These are phyloP conservation scores for Artemisia tridentata DNA, from an alignment of 129 eudicot species.

Conservation along the genomic window DNA sequence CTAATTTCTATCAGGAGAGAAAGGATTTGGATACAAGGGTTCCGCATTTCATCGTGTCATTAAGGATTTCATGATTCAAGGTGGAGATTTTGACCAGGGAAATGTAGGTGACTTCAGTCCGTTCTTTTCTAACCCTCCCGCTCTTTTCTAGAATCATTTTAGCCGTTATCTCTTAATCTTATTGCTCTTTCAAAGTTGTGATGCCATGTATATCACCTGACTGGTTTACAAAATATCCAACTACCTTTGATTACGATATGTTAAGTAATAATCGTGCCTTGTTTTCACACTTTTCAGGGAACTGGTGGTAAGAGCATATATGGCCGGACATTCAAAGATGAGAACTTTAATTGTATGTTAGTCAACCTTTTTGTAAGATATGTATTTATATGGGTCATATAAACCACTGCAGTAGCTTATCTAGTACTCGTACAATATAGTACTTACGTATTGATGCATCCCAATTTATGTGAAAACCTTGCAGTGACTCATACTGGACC, in stretches of 20 bases:
- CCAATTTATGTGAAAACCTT: constrained; percentile 20
- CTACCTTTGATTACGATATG: too few relatives aligned
- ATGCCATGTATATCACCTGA: not conserved
- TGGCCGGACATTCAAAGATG: constrained; percentile 89
- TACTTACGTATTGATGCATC: too few relatives aligned
- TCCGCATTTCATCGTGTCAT: constrained; percentile 93
- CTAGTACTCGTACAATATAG: too few relatives aligned
- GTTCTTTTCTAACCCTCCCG: too few relatives aligned
- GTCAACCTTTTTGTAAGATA: not conserved
- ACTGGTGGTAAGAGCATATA: constrained; percentile 98
- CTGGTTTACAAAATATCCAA: too few relatives aligned
- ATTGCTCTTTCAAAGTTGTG: constrained; percentile 4
- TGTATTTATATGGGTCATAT: not conserved
- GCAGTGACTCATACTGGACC: constrained; percentile 84
- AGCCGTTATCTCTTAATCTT: not conserved
- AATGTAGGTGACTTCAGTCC: constrained; percentile 48
- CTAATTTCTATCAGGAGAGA: constrained; percentile 58
- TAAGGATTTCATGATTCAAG: constrained; percentile 94
- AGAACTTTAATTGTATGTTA: constrained; percentile 76
- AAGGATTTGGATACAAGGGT: constrained; percentile 85
- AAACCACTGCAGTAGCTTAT: not conserved
- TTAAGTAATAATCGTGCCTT: too few relatives aligned
- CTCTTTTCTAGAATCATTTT: too few relatives aligned
- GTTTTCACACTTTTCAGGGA: constrained; percentile 47
- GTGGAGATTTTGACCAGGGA: constrained; percentile 92